Evolutionary conservation across 2,329 filamentous ascomycete genomes (phyloP).

Genomic region (Aspergillus unguis): DNA sequence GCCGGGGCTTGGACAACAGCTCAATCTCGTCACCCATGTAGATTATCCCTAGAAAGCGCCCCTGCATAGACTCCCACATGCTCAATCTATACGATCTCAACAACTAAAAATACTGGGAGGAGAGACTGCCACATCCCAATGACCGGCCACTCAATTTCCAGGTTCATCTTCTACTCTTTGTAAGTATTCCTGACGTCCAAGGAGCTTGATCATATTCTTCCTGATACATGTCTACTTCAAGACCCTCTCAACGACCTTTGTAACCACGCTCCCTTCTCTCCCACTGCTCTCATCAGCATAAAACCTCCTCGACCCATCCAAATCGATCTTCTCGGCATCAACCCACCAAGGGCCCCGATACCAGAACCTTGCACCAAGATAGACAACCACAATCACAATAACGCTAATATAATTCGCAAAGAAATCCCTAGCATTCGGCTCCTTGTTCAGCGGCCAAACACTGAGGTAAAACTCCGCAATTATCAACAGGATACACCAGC

Average conservation of each 20-base stretch:
- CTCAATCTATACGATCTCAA: too few relatives aligned
- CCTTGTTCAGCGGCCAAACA: conserved; percentile 41
- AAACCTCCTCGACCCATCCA: conserved; percentile 24
- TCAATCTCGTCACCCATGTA: too few relatives aligned
- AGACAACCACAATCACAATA: conserved; percentile 41
- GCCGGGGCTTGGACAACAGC: too few relatives aligned
- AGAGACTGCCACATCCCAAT: too few relatives aligned
- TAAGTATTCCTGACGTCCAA: too few relatives aligned
- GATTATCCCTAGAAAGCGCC: too few relatives aligned
- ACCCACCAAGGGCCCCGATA: conserved; percentile 38
- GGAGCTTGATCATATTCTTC: background rate
- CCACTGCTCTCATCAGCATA: background rate
- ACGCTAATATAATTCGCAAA: conserved; percentile 48
- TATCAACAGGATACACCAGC: conserved; percentile 45
- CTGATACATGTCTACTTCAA: background rate
- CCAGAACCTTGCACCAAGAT: conserved; percentile 39
- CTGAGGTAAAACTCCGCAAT: conserved; percentile 48
- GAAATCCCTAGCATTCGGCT: conserved; percentile 38
- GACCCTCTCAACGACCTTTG: background rate
- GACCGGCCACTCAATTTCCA: too few relatives aligned
- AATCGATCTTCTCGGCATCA: conserved; percentile 29
- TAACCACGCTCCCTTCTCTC: background rate
- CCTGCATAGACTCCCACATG: too few relatives aligned
- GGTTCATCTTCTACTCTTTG: too few relatives aligned
- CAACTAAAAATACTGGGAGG: too few relatives aligned